Percentiles rank a stretch among this genome's conserved stretches.
Conservation (phyloP, 2,329 filamentous ascomycete species). For the Cladorrhinum sp. region DNA sequence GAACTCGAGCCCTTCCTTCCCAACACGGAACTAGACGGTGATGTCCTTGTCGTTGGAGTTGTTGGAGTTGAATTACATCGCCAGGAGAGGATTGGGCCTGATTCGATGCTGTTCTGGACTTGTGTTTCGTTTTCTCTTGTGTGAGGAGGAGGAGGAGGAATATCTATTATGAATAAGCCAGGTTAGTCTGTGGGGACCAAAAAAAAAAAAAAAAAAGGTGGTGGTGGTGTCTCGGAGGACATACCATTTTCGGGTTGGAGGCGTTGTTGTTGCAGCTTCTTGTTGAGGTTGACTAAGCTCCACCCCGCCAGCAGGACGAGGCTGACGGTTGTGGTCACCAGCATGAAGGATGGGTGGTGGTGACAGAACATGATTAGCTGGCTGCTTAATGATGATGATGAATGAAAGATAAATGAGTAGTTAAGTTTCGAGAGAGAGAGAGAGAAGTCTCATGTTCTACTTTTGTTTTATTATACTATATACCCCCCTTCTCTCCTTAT, state of each 20-base stretch:
- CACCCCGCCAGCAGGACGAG: background rate
- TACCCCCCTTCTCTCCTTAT: background rate
- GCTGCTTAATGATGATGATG: background rate
- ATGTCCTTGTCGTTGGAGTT: background rate
- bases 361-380: background rate
- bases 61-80: background rate
- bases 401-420: background rate
- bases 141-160: too few relatives aligned
- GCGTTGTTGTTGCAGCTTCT: background rate
- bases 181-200: too few relatives aligned
- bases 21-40: constrained; percentile 9
- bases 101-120: too few relatives aligned
- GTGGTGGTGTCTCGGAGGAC: background rate
- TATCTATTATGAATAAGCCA: too few relatives aligned
- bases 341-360: background rate
- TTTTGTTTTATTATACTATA: background rate
- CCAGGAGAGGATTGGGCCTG: too few relatives aligned
- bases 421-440: background rate
- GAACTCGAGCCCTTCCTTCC: constrained; percentile 12
- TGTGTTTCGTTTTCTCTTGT: too few relatives aligned
- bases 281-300: background rate
- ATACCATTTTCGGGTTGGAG: background rate
- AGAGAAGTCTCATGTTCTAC: background rate
- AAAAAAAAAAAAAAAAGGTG: too few relatives aligned
- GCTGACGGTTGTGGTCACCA: background rate